Evolutionary conservation across 164 flowering plant species (phyloP).

Genomic region (Annona cherimola): DNA sequence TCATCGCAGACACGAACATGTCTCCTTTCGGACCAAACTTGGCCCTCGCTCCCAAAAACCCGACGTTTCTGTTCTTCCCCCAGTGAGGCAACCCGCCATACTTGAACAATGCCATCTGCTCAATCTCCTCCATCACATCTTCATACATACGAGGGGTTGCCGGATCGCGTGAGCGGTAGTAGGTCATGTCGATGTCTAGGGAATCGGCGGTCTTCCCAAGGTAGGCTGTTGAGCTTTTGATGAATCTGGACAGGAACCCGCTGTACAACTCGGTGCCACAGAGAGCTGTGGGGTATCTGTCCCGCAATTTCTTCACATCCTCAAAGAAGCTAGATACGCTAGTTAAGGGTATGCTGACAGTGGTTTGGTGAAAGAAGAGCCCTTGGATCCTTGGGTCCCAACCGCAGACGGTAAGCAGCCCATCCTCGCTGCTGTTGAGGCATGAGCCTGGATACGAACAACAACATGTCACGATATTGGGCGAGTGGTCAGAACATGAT

Average conservation of each 20-base stretch:
- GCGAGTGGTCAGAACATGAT: no score
- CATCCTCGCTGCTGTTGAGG: neutral
- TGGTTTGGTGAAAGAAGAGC: conserved; percentile 7
- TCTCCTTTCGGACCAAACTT: conserved; percentile 4
- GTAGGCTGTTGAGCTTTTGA: conserved; percentile 9
- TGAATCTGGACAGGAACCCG: conserved; percentile 7
- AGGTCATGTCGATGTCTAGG: conserved; percentile 11
- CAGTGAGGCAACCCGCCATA: conserved; percentile 13
- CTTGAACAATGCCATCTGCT: conserved; percentile 16
- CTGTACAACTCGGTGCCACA: conserved; percentile 10
- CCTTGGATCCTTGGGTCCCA: conserved; percentile 12
- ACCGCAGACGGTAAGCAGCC: conserved; percentile 5
- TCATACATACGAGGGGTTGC: conserved; percentile 5
- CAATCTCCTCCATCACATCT: conserved; percentile 11
- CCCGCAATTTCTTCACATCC: conserved; percentile 9
- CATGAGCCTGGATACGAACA: neutral
- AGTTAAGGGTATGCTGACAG: conserved; percentile 8
- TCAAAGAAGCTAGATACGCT: neutral
- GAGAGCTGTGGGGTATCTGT: conserved; percentile 3
- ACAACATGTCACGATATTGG: neutral
- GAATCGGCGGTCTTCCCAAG: conserved; percentile 7
- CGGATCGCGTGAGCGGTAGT: conserved; percentile 4
- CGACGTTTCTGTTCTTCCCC: conserved; percentile 13
- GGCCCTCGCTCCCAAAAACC: conserved; percentile 1
- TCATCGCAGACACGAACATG: conserved; percentile 7